phyloP scores from a whole-genome alignment of 1,284 basidiomycete species.

The Austroboletus olivaceoglutinosus region DNA sequence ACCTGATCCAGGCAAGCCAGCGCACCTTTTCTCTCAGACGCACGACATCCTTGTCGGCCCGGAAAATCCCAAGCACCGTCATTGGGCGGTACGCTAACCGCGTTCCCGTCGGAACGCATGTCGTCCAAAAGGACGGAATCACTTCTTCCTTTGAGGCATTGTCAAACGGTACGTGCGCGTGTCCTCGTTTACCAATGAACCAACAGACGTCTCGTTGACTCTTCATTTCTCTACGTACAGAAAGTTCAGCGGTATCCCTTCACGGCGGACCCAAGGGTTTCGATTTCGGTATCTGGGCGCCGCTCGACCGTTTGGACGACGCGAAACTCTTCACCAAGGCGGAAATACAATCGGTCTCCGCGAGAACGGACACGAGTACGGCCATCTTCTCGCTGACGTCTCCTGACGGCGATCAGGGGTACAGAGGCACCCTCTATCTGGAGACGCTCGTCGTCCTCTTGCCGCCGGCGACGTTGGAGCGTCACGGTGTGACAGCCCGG shows the following conservation, averaged over 20 bases:
- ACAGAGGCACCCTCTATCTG: slow-evolving; percentile 54
- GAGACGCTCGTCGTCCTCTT: slow-evolving; percentile 62
- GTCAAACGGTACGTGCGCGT: slow-evolving; percentile 45
- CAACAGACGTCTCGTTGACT: neutral
- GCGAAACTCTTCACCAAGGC: slow-evolving; percentile 55
- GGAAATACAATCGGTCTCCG: slow-evolving; percentile 43
- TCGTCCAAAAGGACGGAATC: slow-evolving; percentile 53
- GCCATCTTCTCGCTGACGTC: slow-evolving; percentile 61
- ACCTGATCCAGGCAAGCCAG: neutral
- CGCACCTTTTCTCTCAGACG: slow-evolving; percentile 40
- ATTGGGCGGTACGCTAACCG: slow-evolving; percentile 73
- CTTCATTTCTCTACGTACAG: slow-evolving; percentile 29
- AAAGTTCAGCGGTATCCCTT: slow-evolving; percentile 61
- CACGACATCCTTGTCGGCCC: slow-evolving; percentile 75
- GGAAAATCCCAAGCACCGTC: slow-evolving; percentile 57
- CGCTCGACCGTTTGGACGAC: slow-evolving; percentile 40
- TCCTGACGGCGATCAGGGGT: slow-evolving; percentile 66
- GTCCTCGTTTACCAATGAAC: neutral
- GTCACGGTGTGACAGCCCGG: slow-evolving; percentile 28
- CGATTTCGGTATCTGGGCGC: slow-evolving; percentile 54
- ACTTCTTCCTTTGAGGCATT: slow-evolving; percentile 48
- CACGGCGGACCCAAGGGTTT: slow-evolving; percentile 70
- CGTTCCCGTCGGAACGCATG: slow-evolving; percentile 56
- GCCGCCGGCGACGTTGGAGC: slow-evolving; percentile 45
- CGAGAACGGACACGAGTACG: slow-evolving; percentile 22